Evolutionary conservation across 2,329 filamentous ascomycete genomes (phyloP), one percentile per base, ranked within the genome.

Genomic region (Verticillium nubilum): DNA sequence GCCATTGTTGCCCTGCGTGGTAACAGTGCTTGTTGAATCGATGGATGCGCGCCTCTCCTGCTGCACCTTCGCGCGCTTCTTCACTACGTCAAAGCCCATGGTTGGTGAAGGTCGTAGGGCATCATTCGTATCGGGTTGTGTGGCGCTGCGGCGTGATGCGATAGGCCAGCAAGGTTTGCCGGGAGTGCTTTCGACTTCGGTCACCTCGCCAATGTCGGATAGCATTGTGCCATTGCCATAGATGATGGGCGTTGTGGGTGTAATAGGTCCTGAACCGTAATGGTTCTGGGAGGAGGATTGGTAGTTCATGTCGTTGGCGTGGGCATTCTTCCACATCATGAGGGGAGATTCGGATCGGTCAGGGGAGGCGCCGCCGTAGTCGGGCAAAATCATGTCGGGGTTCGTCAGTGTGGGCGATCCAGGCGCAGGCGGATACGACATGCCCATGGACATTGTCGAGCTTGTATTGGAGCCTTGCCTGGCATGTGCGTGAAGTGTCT

Each of bases 341-440:
- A 84, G 67, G 29, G 79, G 75, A 67, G 81, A 78, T 61, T 80
- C 80, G 60, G 81, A 76, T 69, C 75, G 74, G 71, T 84, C 75
- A 69, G 80, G 76, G 70, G 80, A 74, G 72, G 78, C 72, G 72
- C 78, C 64, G 64, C 86, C 84, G 69, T 88, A 86, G 70, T 89
- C 87, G 62, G 93, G 93, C 57, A 97, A 78, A 68, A 97, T 96
- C 91, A 97, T 93, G 72, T 96, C 93, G 57, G 92, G 92, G 73
- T 97, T 96, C 59, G 92, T 96, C 68, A 97, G 79, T 2, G 93
- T 96, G 54, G 93, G 93, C 61, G 91, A 96, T 13, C 86, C 86
- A 64, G 89, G 87, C 60, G 80, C 74, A 52, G 80, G 70, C 19
- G 77, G 73, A 66, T 82, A 80, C 35, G 73, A 70, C 63, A 72